Base-by-base conservation (phyloP, 2,329 filamentous ascomycete genomes). In the Diplodia corticola region DNA sequence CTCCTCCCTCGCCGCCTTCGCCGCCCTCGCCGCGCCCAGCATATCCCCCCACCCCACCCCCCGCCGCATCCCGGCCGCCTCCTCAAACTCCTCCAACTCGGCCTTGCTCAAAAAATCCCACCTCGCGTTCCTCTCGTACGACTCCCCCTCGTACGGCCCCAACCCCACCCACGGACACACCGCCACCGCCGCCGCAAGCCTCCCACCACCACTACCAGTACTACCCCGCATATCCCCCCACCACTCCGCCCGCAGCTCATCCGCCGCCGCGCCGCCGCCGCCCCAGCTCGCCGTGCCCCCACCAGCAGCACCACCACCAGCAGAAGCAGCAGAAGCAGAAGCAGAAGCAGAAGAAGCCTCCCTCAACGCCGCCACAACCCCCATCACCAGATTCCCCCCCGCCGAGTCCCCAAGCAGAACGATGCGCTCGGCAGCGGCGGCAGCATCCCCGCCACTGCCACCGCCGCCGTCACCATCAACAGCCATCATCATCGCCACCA, bases 321-420 rank as follows among this genome's bases (percentile, higher is more conserved):
- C n/a, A n/a, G n/a, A n/a, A n/a, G n/a, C n/a, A n/a, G n/a, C n/a
- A n/a, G n/a, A n/a, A n/a, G n/a, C n/a, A n/a, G n/a, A n/a, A n/a
- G n/a, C n/a, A n/a, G n/a, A n/a, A n/a, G n/a, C n/a, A n/a, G n/a
- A n/a, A n/a, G n/a, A n/a, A n/a, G n/a, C n/a, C n/a, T n/a, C n/a
- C n/a, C 28, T 78, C 75, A 5, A 65, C 5, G 82, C 64, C 64
- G 79, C 73, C 57, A 81, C 71, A 24, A 82, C 70, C 1, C 72
- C 75, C 30, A 81, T 69, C 0, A 70, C 74, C n/a, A 83, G 70
- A 67, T 82, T 81, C 26, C 73, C 81, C 59, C 82, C 82, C 2
- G 82, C 82, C 0, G 81, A 83, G 71, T 84, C 82, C 30, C 82
- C 82, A 2, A 72, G 74, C 13, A 84, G 67, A 63, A 82, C 71